A percentile compares a stretch with the other conserved stretches of the same genome.
These are phyloP conservation scores for Solanum pimpinellifolium DNA, from an alignment of 257 asterid species.

Conservation along the genomic window DNA sequence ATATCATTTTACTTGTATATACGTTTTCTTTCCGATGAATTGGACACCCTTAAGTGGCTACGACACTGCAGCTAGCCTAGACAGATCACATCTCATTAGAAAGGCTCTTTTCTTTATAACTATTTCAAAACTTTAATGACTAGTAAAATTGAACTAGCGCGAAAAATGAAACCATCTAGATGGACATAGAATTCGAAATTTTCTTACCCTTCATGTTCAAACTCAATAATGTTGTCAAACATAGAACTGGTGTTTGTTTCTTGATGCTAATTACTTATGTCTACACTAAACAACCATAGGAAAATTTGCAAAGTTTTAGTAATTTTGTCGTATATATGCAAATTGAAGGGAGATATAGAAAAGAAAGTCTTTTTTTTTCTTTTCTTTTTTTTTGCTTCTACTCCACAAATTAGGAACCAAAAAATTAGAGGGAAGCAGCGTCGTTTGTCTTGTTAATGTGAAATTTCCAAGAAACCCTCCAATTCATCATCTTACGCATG, in stretches of 20 bases:
- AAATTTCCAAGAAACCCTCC: neutral
- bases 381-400: neutral
- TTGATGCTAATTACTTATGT: neutral
- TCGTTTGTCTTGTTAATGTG: neutral
- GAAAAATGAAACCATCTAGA: neutral
- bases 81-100: neutral
- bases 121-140: neutral
- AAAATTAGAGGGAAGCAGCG: neutral
- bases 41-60: too few species aligned
- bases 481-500: neutral
- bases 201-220: neutral
- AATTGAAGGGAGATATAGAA: neutral
- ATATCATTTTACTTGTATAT: too few species aligned
- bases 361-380: neutral
- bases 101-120: neutral
- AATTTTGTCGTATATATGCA: neutral
- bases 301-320: neutral
- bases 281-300: neutral
- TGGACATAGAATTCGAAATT: neutral
- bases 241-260: neutral
- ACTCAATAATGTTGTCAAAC: neutral
- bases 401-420: neutral
- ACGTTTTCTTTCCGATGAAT: too few species aligned
- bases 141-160: neutral
- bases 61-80: neutral